These are phyloP conservation scores for Fusarium sp. DNA, from an alignment of 2,329 filamentous ascomycete species.

Conservation along the genomic window DNA sequence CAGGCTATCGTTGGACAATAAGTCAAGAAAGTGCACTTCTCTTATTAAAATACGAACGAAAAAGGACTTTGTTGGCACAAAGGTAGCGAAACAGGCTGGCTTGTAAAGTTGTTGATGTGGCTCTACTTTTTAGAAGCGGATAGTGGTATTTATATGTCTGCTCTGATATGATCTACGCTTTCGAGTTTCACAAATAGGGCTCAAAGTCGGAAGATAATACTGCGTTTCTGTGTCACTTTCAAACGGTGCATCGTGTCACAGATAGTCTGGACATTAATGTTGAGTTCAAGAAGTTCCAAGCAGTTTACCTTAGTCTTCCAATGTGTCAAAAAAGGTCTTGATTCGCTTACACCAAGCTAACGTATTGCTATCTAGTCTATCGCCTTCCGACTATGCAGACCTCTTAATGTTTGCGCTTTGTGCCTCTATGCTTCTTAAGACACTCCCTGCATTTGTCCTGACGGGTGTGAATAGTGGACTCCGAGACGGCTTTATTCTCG, in stretches of 20 bases:
- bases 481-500: not conserved
- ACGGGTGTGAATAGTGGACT: not conserved
- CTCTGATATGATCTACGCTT: not conserved
- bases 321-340: not conserved
- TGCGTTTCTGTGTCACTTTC: not conserved
- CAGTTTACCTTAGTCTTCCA: no score
- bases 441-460: conserved; percentile 2
- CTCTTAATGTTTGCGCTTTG: not conserved
- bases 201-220: not conserved
- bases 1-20: accelerated
- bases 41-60: no score
- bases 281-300: not conserved
- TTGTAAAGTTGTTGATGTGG: no score
- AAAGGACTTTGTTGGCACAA: no score
- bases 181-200: not conserved
- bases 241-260: not conserved
- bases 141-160: not conserved
- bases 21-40: no score
- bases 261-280: not conserved
- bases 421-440: not conserved
- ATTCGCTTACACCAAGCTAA: not conserved
- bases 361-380: not conserved
- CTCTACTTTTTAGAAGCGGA: no score
- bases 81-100: no score
- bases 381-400: not conserved